Evolutionary conservation across 1,284 basidiomycete genomes (phyloP), one percentile per base, ranked within the genome.

Genomic region (Lentinula novae-zelandiae): DNA sequence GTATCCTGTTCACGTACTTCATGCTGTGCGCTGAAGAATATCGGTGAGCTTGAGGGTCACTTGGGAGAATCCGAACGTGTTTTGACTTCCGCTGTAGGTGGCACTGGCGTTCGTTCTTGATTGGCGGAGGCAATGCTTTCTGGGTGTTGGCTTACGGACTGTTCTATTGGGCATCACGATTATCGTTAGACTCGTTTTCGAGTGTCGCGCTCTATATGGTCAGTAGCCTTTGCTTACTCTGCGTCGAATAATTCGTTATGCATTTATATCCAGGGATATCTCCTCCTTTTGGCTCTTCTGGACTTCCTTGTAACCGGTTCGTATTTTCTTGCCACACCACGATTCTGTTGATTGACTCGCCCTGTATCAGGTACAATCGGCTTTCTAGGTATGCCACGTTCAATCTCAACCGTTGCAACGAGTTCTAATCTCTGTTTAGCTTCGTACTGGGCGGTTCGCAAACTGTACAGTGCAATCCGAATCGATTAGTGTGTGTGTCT

Each of bases 101-200:
- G 96, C 96, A 99, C 65, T 98, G 96, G 96, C 85, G 95, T 48
- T 84, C 94, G 4, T 98, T 98, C 82, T 72, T 97, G 65, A 91
- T 89, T n/a, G 96, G 96, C 36, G 96, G 95, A 5, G 95, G 95
- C 20, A 93, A 90, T 62, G 91, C 95, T 0, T 87, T 97, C 73
- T 99, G 96, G 96, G 77, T 98, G 38, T 79, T 97, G 60, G 81
- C 83, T 0, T 97, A 96, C 69, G 89, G 87, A 2, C 66, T 93
- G 2, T 92, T 93, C 72, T 98, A 96, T 72, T 97, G 94, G 94
- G 84, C 82, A 9, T 90, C 92, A 1, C 83, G 94, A 27, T 81
- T 98, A 27, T 92, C 87, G 34, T 82, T 98, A 58, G 88, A 90
- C 67, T 93, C 93, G 9, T 77, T 95, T 61, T 85, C 93, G 2